Evolutionary conservation across 2,329 filamentous ascomycete species (phyloP).

Genomic region (Bipolaris bicolor): DNA sequence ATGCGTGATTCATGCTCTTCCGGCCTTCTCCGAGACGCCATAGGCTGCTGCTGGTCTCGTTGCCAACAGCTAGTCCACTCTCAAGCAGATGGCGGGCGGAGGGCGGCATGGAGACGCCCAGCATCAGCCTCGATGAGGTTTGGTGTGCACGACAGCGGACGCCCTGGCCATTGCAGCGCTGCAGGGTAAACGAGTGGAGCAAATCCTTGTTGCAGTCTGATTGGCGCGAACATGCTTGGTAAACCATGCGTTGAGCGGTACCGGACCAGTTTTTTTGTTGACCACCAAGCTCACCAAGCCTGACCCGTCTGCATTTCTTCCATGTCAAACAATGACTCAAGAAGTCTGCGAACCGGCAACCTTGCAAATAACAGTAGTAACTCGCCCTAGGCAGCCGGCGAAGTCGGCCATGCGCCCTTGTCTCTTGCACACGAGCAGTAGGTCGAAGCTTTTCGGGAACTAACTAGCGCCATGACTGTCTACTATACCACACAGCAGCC

Average conservation of each 20-base stretch:
- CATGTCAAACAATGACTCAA: not conserved
- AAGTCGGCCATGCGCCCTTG: slow-evolving; percentile 3
- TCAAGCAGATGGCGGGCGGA: slow-evolving; percentile 2
- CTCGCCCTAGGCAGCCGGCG: not conserved
- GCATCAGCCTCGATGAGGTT: slow-evolving; percentile 16
- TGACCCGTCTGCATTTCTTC: not conserved
- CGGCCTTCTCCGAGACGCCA: slow-evolving; percentile 28
- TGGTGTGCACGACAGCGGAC: slow-evolving; percentile 10
- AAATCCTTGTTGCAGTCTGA: not conserved
- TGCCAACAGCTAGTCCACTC: slow-evolving; percentile 2
- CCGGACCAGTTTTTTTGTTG: slow-evolving; percentile 2
- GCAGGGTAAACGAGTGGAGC: slow-evolving; percentile 13
- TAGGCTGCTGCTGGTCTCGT: slow-evolving; percentile 9
- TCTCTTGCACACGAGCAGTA: slow-evolving; percentile 1
- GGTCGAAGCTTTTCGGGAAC: slow-evolving; percentile 6
- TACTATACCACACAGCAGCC: slow-evolving; percentile 1
- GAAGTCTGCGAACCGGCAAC: not conserved
- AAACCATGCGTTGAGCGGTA: slow-evolving; percentile 9
- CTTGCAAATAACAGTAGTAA: not conserved
- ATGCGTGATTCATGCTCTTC: slow-evolving; percentile 21
- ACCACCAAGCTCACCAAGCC: not conserved
- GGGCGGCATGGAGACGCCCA: slow-evolving; percentile 6
- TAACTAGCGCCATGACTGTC: slow-evolving; percentile 5
- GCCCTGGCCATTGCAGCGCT: slow-evolving; percentile 15
- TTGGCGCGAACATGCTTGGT: slow-evolving; percentile 1